Conservation (phyloP, 2,329 filamentous ascomycete species). For the Botrytis cinerea region DNA sequence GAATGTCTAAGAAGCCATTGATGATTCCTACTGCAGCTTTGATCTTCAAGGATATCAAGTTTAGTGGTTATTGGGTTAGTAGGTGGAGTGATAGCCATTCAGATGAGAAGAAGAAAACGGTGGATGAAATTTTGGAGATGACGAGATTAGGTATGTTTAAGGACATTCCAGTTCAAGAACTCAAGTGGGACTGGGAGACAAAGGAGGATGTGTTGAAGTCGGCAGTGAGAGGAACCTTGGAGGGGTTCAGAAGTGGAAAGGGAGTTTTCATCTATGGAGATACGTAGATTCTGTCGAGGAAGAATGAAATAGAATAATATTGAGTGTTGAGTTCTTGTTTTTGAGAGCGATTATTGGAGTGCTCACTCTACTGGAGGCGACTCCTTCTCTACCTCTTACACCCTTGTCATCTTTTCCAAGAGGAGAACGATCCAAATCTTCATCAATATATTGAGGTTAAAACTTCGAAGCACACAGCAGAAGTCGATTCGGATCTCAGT, state of each 20-base stretch:
- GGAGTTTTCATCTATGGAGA: conserved; percentile 81
- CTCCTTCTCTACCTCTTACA: not conserved
- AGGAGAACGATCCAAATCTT: not conserved
- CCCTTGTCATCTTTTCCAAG: not conserved
- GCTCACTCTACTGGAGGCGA: not conserved
- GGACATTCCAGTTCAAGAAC: conserved; percentile 79
- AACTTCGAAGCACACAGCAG: not conserved
- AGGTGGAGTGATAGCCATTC: conserved; percentile 79
- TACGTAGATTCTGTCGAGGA: conserved; percentile 39
- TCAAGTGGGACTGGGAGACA: conserved; percentile 82
- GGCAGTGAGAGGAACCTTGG: conserved; percentile 79
- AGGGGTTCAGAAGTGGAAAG: conserved; percentile 85
- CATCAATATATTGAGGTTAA: not conserved
- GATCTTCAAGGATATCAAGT: conserved; percentile 90
- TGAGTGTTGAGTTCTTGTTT: not conserved
- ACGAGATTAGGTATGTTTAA: conserved; percentile 75
- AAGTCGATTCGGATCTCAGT: not conserved
- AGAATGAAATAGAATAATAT: not conserved
- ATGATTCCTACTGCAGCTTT: conserved; percentile 77
- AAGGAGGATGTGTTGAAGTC: conserved; percentile 66
- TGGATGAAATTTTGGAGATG: conserved; percentile 80
- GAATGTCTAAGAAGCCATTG: conserved; percentile 88
- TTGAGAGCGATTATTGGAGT: not conserved
- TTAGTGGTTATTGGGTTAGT: conserved; percentile 94
- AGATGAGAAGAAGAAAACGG: conserved; percentile 72